A percentile compares a stretch with the other conserved stretches of the same genome.
Conservation (phyloP, 306 rosid species). For the Quercus engelmannii region DNA sequence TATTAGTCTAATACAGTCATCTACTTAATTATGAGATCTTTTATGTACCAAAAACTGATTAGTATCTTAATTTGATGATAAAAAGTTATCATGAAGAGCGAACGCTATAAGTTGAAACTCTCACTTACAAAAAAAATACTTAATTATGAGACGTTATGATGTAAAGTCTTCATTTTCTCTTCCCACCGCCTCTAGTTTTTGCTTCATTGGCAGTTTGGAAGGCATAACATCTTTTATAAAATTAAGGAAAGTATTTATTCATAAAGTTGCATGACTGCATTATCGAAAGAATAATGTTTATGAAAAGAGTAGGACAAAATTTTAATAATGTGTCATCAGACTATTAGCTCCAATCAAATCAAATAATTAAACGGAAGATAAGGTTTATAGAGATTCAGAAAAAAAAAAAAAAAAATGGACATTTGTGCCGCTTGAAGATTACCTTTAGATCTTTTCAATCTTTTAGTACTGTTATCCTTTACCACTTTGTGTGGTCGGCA, state of each 20-base stretch:
- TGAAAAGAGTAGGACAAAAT: neutral
- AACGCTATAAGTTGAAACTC: too few relatives aligned
- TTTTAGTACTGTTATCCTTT: slow-evolving; percentile 10
- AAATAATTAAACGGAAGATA: neutral
- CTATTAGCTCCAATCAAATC: neutral
- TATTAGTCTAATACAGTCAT: too few relatives aligned
- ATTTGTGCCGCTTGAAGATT: neutral
- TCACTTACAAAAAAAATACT: too few relatives aligned
- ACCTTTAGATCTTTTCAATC: slow-evolving; percentile 13
- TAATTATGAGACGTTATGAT: too few relatives aligned
- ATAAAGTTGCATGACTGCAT: neutral
- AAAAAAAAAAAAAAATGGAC: neutral
- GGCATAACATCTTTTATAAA: too few relatives aligned
- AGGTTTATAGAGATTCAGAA: neutral
- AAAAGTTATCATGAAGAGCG: too few relatives aligned
- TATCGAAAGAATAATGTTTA: neutral
- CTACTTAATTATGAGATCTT: too few relatives aligned
- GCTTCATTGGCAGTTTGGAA: too few relatives aligned
- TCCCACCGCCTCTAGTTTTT: too few relatives aligned
- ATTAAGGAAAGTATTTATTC: neutral
- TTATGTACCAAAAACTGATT: too few relatives aligned
- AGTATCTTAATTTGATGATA: too few relatives aligned
- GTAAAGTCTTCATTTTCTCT: too few relatives aligned
- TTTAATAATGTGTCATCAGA: neutral
- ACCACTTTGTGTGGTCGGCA: slow-evolving; percentile 38